phyloP scores from a whole-genome alignment of 2,329 filamentous ascomycete species.

The Aspergillus melleus region DNA sequence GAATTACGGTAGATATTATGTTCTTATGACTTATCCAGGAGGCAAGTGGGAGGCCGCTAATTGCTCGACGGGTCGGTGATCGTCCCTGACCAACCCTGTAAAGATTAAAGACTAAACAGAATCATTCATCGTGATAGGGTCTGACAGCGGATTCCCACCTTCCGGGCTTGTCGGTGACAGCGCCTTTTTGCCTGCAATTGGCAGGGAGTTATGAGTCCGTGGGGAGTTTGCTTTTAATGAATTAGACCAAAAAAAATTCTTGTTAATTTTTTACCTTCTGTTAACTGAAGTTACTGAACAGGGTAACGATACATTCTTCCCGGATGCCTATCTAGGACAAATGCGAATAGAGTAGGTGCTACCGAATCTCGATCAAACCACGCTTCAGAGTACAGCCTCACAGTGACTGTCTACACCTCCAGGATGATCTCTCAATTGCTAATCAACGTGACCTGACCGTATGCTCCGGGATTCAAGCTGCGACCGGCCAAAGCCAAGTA shows the following conservation, averaged over 20 bases:
- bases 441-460: neutral
- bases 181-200: neutral
- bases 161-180: neutral
- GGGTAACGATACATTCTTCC: neutral
- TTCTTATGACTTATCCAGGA: neutral
- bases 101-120: neutral
- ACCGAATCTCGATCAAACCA: neutral
- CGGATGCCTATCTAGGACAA: neutral
- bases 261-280: too few relatives aligned
- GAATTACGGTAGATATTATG: too few relatives aligned
- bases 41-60: neutral
- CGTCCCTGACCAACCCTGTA: neutral
- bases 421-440: too few relatives aligned
- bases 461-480: neutral
- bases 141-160: neutral
- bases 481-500: neutral
- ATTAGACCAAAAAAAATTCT: too few relatives aligned
- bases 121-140: too few relatives aligned
- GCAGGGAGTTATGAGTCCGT: too few relatives aligned
- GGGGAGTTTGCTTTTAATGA: too few relatives aligned
- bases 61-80: neutral
- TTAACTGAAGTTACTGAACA: neutral
- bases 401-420: too few relatives aligned
- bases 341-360: neutral
- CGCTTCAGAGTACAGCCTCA: neutral